Conservation (phyloP, 305 asterid genomes). For the Fraxinus xanthoxyloides region DNA sequence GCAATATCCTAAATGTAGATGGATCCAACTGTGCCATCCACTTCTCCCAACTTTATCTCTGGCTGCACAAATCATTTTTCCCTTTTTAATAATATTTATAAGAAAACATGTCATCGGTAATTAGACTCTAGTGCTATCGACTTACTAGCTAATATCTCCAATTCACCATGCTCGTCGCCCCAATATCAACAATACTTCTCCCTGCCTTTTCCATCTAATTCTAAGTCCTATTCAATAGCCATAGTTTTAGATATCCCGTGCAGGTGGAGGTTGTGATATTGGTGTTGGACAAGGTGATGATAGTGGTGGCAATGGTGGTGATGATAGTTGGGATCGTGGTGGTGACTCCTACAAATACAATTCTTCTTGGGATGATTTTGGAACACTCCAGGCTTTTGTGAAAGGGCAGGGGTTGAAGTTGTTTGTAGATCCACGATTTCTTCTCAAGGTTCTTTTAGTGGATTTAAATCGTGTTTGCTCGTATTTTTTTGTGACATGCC, state of each 20-base stretch:
- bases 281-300: slow-evolving; percentile 8
- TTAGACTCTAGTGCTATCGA: slow-evolving; percentile 30
- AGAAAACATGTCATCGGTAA: slow-evolving; percentile 13
- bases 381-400: slow-evolving; percentile 16
- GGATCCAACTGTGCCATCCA: background rate
- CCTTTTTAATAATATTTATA: background rate
- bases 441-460: background rate
- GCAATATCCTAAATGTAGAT: background rate
- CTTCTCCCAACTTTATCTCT: background rate
- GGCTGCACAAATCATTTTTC: background rate
- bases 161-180: background rate
- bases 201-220: background rate
- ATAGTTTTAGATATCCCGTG: slow-evolving; percentile 16
- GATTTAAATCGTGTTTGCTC: background rate
- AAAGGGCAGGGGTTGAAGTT: background rate
- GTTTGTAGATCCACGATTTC: background rate
- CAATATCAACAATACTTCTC: background rate
- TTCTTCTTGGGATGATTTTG: slow-evolving; percentile 21
- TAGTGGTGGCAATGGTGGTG: slow-evolving; percentile 16
- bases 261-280: background rate
- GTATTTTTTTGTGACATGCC: slow-evolving; percentile 32
- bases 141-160: background rate
- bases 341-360: slow-evolving; percentile 26
- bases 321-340: slow-evolving; percentile 13
- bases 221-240: background rate